These are phyloP conservation scores for Trametes cinnabarina DNA, from an alignment of 768 basidiomycete genomes.

Conservation along the genomic window DNA sequence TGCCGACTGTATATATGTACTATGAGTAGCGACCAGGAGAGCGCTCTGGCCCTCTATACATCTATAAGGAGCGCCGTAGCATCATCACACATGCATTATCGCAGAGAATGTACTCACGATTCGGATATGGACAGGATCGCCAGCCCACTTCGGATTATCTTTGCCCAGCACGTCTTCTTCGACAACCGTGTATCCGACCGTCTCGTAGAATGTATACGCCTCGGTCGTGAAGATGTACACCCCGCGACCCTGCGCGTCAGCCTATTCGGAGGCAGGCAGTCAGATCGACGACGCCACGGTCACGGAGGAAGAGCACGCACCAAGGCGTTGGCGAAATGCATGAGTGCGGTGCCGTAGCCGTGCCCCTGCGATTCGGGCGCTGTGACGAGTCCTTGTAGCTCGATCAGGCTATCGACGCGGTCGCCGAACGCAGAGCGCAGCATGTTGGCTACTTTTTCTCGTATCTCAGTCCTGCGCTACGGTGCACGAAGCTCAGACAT, in stretches of 20 bases:
- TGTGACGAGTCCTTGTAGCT: neutral
- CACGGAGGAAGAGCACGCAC: no score
- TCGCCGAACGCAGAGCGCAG: neutral
- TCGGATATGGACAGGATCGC: conserved; percentile 7
- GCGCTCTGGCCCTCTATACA: no score
- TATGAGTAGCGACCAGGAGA: no score
- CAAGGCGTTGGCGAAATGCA: conserved; percentile 1
- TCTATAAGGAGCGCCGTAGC: no score
- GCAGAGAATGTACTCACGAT: conserved; percentile 6
- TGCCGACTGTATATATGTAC: no score
- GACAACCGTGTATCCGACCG: conserved; percentile 7
- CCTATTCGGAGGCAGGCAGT: neutral
- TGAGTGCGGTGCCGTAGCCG: conserved; percentile 12
- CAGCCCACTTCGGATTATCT: conserved; percentile 13
- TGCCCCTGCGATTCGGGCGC: conserved; percentile 7
- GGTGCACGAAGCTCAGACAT: no score
- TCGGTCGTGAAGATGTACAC: conserved; percentile 12
- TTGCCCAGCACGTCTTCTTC: neutral
- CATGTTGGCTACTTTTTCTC: no score
- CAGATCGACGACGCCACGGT: no score
- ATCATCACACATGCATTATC: no score
- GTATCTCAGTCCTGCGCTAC: no score
- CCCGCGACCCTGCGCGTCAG: conserved; percentile 4
- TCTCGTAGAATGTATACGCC: conserved; percentile 11
- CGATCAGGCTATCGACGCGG: neutral